phyloP scores from a whole-genome alignment of 2,329 filamentous ascomycete species.

The Apiospora pterosperma region DNA sequence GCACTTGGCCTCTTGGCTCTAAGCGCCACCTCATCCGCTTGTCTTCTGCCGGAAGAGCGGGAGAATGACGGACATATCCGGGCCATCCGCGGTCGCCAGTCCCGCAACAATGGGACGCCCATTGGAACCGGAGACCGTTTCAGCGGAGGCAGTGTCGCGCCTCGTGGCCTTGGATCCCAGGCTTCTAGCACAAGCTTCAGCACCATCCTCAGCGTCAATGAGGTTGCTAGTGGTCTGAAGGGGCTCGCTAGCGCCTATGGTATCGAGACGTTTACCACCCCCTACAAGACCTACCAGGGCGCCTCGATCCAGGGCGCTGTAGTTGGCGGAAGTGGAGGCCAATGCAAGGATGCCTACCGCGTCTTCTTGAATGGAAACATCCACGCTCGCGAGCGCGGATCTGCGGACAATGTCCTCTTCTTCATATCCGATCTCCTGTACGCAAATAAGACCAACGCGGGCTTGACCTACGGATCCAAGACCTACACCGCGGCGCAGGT shows the following conservation, averaged over 20 bases:
- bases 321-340: constrained; percentile 37
- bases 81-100: background rate
- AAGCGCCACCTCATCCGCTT: background rate
- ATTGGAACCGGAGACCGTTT: constrained; percentile 33
- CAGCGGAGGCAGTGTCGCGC: constrained; percentile 33
- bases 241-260: constrained; percentile 37
- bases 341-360: constrained; percentile 39
- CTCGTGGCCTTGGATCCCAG: constrained; percentile 37
- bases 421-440: constrained; percentile 55
- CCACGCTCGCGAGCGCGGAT: constrained; percentile 57
- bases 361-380: constrained; percentile 52
- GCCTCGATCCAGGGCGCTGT: constrained; percentile 34
- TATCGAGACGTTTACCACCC: constrained; percentile 34
- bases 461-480: constrained; percentile 49
- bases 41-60: constrained; percentile 2
- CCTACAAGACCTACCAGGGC: constrained; percentile 39
- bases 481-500: constrained; percentile 51
- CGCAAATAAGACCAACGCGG: constrained; percentile 45
- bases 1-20: background rate
- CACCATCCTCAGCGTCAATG: constrained; percentile 38
- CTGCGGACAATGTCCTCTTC: constrained; percentile 53
- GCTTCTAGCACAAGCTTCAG: constrained; percentile 29
- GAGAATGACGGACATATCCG: constrained; percentile 3
- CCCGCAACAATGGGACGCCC: constrained; percentile 15
- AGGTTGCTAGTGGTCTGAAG: constrained; percentile 37